Evolutionary conservation across 768 basidiomycete genomes (phyloP).

Genomic region (Tephrocybe rancida): DNA sequence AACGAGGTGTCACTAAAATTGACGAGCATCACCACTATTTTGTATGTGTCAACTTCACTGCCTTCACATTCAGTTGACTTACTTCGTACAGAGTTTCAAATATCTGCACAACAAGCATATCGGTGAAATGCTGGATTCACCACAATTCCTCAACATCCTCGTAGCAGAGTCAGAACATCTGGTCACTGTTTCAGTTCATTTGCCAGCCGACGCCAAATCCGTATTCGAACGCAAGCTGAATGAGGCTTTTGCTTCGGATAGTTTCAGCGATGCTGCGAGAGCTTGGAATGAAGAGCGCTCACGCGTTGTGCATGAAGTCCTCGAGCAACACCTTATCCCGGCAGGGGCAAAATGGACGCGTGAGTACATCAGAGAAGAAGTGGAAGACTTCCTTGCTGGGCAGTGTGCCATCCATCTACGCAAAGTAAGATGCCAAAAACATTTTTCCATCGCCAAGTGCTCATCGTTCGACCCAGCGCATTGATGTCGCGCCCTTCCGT

Average conservation of each 20-base stretch:
- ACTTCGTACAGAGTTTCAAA: slow-evolving; percentile 79
- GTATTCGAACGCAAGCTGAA: slow-evolving; percentile 75
- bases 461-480: slow-evolving; percentile 55
- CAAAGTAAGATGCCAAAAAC: slow-evolving; percentile 50
- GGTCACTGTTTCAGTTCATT: slow-evolving; percentile 71
- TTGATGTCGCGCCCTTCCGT: slow-evolving; percentile 79
- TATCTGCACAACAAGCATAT: slow-evolving; percentile 85
- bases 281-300: slow-evolving; percentile 91
- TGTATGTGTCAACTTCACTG: slow-evolving; percentile 39
- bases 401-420: slow-evolving; percentile 70
- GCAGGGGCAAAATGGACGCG: slow-evolving; percentile 85
- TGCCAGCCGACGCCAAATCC: slow-evolving; percentile 64
- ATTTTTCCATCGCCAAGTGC: slow-evolving; percentile 15
- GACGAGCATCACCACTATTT: slow-evolving; percentile 74
- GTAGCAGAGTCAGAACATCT: slow-evolving; percentile 89
- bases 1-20: slow-evolving; percentile 79
- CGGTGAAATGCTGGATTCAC: slow-evolving; percentile 61
- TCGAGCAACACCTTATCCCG: slow-evolving; percentile 84
- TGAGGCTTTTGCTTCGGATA: slow-evolving; percentile 83
- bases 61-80: slow-evolving; percentile 2
- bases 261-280: slow-evolving; percentile 80
- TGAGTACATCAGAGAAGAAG: slow-evolving; percentile 88
- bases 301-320: slow-evolving; percentile 74
- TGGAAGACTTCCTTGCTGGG: slow-evolving; percentile 79
- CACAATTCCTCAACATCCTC: slow-evolving; percentile 91